A percentile compares a stretch with the other conserved stretches of the same genome.
These are phyloP conservation scores for Metschnikowia lunata DNA, from an alignment of 805 yeast species.

Conservation along the genomic window DNA sequence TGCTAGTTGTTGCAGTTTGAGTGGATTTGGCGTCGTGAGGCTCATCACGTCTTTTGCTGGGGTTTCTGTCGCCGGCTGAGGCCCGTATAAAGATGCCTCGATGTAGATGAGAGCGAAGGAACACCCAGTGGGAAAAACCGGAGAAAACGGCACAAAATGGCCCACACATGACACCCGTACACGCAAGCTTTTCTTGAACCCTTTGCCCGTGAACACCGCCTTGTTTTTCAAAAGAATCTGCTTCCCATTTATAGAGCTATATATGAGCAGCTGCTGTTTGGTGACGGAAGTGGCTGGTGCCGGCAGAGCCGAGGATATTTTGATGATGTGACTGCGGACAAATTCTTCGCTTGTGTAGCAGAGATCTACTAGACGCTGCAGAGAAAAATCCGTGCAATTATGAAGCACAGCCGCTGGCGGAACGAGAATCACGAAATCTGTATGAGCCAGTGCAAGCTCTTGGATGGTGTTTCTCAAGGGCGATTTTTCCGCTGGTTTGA, in stretches of 20 bases:
- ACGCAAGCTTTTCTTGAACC: constrained; percentile 46
- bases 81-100: constrained; percentile 30
- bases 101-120: constrained; percentile 54
- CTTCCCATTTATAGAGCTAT: constrained; percentile 51
- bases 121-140: constrained; percentile 54
- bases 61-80: constrained; percentile 1
- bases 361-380: constrained; percentile 39
- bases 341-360: constrained; percentile 56
- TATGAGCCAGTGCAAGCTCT: constrained; percentile 40
- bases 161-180: constrained; percentile 43
- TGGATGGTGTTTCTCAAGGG: constrained; percentile 46
- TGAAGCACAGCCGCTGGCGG: constrained; percentile 53
- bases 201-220: constrained; percentile 51
- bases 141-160: constrained; percentile 52
- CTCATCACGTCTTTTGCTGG: neutral
- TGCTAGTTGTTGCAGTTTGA: neutral
- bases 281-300: constrained; percentile 22
- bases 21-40: neutral
- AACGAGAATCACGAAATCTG: constrained; percentile 55
- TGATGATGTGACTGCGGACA: constrained; percentile 57
- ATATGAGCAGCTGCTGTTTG: constrained; percentile 40
- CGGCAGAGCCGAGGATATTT: constrained; percentile 22
- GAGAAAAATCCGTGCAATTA: constrained; percentile 27
- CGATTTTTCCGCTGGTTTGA: constrained; percentile 48
- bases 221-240: constrained; percentile 56